Percentiles rank a stretch among this genome's conserved stretches.
Evolutionary conservation across 768 basidiomycete species (phyloP).

Genomic region (Sarcodon sp.): DNA sequence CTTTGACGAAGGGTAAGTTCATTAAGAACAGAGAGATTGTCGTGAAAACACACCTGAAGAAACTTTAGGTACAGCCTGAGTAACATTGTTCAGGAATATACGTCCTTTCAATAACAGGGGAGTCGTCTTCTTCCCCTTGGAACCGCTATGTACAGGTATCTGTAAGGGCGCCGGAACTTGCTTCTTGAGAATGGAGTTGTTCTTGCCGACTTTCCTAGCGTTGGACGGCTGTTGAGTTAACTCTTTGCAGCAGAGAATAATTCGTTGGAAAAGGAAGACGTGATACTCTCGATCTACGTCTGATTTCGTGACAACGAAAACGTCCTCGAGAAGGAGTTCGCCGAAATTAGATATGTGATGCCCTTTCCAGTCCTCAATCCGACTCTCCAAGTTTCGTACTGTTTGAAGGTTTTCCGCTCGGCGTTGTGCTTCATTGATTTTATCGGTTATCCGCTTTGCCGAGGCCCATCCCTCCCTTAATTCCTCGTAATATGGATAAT

Average conservation of each 20-base stretch:
- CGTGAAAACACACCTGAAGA: conserved; percentile 39
- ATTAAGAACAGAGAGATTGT: conserved; percentile 2
- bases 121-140: conserved; percentile 62
- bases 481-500: conserved; percentile 67
- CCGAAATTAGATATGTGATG: conserved; percentile 94
- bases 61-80: conserved; percentile 58
- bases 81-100: conserved; percentile 95
- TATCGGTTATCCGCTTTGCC: conserved; percentile 87
- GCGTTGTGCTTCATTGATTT: conserved; percentile 91
- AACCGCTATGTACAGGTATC: conserved; percentile 36
- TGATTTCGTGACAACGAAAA: conserved; percentile 91
- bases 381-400: conserved; percentile 69
- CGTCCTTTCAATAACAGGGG: conserved; percentile 88
- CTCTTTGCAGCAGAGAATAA: conserved; percentile 98
- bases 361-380: conserved; percentile 99
- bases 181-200: conserved; percentile 83
- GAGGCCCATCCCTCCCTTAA: conserved; percentile 75
- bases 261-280: conserved; percentile 97
- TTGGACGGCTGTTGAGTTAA: conserved; percentile 44
- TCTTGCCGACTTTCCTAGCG: conserved; percentile 67
- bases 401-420: conserved; percentile 86
- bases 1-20: conserved; percentile 13
- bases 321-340: conserved; percentile 85
- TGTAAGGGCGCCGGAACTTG: conserved; percentile 33
- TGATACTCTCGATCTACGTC: conserved; percentile 97